phyloP scores from a whole-genome alignment of 2,329 filamentous ascomycete species.

The Alternaria gansuensis region DNA sequence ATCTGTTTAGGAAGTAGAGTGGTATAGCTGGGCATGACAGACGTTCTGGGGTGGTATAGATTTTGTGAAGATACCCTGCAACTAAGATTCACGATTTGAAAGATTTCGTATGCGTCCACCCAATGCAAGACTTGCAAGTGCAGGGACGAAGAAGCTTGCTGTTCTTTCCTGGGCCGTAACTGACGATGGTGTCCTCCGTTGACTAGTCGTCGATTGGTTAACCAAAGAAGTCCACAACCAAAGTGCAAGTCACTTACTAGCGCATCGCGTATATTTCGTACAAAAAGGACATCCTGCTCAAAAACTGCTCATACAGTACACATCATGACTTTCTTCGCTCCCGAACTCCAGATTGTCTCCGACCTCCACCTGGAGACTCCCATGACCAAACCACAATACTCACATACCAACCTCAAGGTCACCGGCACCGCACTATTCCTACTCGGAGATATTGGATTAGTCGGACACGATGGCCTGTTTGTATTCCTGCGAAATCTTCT shows the following conservation, averaged over 20 bases:
- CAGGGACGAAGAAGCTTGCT: neutral
- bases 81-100: neutral
- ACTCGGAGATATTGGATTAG: neutral
- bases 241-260: neutral
- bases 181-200: neutral
- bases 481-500: neutral
- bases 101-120: no score
- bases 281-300: neutral
- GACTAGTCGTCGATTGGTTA: neutral
- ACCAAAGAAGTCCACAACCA: neutral
- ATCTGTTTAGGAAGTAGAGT: constrained; percentile 32
- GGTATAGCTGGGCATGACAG: neutral
- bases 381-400: neutral
- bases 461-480: neutral
- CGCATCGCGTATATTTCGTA: neutral
- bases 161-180: neutral
- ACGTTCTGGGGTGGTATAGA: neutral
- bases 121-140: no score
- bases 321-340: neutral
- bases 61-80: neutral
- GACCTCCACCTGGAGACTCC: neutral
- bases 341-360: neutral
- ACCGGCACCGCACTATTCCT: neutral
- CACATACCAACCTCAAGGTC: neutral
- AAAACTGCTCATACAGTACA: neutral